Base-by-base conservation (phyloP, 2,329 filamentous ascomycete genomes). In the Amesomyces nigricolor region DNA sequence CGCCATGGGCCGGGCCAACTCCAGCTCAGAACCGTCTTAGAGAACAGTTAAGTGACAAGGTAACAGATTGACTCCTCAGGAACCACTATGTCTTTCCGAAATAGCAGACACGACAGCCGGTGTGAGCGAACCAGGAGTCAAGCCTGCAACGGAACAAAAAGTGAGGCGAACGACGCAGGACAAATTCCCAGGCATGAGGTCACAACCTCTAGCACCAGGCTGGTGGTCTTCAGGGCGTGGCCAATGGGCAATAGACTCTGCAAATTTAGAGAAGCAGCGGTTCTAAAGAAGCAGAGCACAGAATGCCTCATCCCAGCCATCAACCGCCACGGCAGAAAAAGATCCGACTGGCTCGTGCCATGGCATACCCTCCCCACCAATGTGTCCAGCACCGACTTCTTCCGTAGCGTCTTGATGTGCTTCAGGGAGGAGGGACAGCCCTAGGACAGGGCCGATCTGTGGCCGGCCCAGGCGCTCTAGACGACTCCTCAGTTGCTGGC, bases 301-400 rank as follows among this genome's bases (percentile, higher is more conserved):
- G 30, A 14, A 17, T n/a, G 30, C 10, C 17, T 30, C 13, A 19
- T 17, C 17, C 53, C 38, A 48, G 19, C 43, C 44, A 52, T 10
- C 49, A 44, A 48, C 16, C 22, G 32, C 44, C 44, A 56, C 45
- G 44, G 52, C 26, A 42, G 39, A 42, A 48, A 46, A 44, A 35
- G 44, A 38, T 17, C 48, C 48, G 44, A 38, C 19, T 40, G 30
- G 43, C 11, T 16, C 5, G 39, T 52, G 30, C 39, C 44, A 52
- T 44, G 39, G 6, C 29, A 13, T 45, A n/a, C 8, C 7, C 14
- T 10, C 17, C 37, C 42, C 42, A 16, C 39, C 32, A 49, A 19
- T 45, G 29, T 17, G 19, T n/a, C 14, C 11, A 10, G 29, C 17
- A 1, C 11, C 5, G 9, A 5, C 32, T 43, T 44, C 37, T 45